These are phyloP conservation scores for Sorghum bicolor DNA, from an alignment of 176 grass and related monocot species.

Conservation along the genomic window Sorghum_bicolor_NCBIv3 NC_012877.2:3687001-3687500, in stretches of 20 bases:
- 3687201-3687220: not conserved
- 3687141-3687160: not conserved
- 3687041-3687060: not conserved
- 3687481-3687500: slow-evolving; percentile 97
- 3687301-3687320: not conserved
- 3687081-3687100: not conserved
- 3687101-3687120: not conserved
- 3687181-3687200: not conserved
- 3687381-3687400: slow-evolving; percentile 5
- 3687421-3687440: slow-evolving; percentile 39
- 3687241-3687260: not conserved
- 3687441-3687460: slow-evolving; percentile 96
- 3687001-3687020: not conserved
- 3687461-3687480: slow-evolving; percentile 96
- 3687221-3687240: not conserved
- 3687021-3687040: not conserved
- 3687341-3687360: not conserved
- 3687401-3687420: not conserved
- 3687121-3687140: not conserved
- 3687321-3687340: not conserved
- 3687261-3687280: not conserved
- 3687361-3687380: not conserved
- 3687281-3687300: not conserved
- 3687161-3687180: not conserved
- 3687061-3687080: not conserved